Percentiles rank a stretch among this genome's conserved stretches.
Evolutionary conservation across 2,329 filamentous ascomycete species (phyloP).

Genomic region (Corinectria fuckeliana): DNA sequence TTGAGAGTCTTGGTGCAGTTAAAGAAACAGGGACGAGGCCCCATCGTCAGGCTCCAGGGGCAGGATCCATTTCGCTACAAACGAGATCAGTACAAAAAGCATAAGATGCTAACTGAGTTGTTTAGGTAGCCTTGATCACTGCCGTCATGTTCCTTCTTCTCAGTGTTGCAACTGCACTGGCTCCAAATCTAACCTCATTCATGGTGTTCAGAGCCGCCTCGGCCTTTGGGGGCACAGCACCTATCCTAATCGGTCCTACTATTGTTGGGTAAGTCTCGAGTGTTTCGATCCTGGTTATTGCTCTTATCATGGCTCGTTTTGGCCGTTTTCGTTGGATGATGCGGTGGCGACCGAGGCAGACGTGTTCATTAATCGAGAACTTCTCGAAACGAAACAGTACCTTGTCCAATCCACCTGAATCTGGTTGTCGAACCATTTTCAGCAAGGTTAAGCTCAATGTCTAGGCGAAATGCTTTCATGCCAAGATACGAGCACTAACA

Average conservation of each 20-base stretch:
- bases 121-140: conserved; percentile 56
- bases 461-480: too few relatives aligned
- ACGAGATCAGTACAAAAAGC: too few relatives aligned
- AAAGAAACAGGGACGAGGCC: not conserved
- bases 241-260: conserved; percentile 74
- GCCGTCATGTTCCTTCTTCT: conserved; percentile 70
- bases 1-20: not conserved
- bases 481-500: conserved; percentile 17
- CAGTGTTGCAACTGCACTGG: conserved; percentile 74
- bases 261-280: conserved; percentile 63
- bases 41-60: too few relatives aligned
- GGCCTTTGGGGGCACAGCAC: conserved; percentile 77
- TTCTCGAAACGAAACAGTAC: not conserved
- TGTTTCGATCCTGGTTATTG: not conserved
- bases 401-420: not conserved
- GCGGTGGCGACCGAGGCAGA: not conserved
- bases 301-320: not conserved
- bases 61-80: not conserved
- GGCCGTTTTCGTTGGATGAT: not conserved
- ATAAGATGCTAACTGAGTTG: not conserved
- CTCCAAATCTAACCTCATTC: conserved; percentile 73
- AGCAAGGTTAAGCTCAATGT: not conserved
- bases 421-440: not conserved
- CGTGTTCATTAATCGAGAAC: not conserved
- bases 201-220: conserved; percentile 78